Conservation (phyloP, 257 asterid genomes). For the Thymus mandschuricus region DNA sequence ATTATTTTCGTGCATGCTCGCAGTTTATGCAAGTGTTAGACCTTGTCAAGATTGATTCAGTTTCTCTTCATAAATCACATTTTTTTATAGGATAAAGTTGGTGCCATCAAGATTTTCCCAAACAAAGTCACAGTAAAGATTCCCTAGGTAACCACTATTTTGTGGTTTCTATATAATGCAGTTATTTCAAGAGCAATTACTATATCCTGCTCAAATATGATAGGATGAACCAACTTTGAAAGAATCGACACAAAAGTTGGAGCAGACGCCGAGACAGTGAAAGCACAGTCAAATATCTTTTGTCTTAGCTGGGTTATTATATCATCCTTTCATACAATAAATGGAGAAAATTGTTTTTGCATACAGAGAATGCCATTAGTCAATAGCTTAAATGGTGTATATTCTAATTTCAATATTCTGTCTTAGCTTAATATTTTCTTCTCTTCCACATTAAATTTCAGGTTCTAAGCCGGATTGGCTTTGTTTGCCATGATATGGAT, state of each 20-base stretch:
- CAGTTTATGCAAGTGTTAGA: too few species aligned
- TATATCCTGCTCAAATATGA: background rate
- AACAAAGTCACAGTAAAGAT: background rate
- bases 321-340: too few species aligned
- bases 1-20: too few species aligned
- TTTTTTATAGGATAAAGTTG: background rate
- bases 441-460: background rate
- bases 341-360: too few species aligned
- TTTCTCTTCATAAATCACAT: background rate
- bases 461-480: background rate
- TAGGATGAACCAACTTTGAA: background rate
- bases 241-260: background rate
- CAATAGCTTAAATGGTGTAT: too few species aligned
- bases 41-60: too few species aligned
- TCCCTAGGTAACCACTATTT: background rate
- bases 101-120: background rate
- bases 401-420: too few species aligned
- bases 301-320: too few species aligned
- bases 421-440: too few species aligned
- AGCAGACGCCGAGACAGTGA: background rate
- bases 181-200: background rate
- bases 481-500: background rate
- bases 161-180: background rate
- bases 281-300: background rate
- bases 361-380: too few species aligned